phyloP scores from a whole-genome alignment of 768 basidiomycete species.

The Tricholoma matsutake region DNA sequence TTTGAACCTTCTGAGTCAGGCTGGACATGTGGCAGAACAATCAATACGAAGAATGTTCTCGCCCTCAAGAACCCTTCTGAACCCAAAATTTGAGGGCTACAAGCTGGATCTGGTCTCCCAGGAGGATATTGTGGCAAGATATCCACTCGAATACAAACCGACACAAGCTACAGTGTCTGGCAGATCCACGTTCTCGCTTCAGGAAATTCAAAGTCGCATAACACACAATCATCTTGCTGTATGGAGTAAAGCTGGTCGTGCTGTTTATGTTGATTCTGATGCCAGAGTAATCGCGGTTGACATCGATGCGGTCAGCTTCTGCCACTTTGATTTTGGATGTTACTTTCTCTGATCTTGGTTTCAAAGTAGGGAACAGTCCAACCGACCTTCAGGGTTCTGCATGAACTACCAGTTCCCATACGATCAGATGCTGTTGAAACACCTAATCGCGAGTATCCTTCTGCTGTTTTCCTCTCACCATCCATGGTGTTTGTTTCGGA shows the following conservation, averaged over 20 bases:
- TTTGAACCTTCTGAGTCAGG: too few species aligned
- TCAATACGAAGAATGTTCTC: conserved; percentile 28
- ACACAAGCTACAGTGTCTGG: conserved; percentile 63
- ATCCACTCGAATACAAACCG: conserved; percentile 50
- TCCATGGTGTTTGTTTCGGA: conserved; percentile 58
- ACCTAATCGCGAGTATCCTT: conserved; percentile 71
- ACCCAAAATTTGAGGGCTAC: conserved; percentile 86
- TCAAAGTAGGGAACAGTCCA: conserved; percentile 46
- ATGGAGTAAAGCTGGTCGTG: conserved; percentile 41
- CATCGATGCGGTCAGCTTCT: conserved; percentile 51
- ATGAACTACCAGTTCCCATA: conserved; percentile 57
- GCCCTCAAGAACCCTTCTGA: conserved; percentile 55
- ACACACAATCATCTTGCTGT: conserved; percentile 77
- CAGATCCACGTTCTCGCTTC: conserved; percentile 62
- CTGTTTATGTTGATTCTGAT: conserved; percentile 67
- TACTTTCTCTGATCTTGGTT: conserved; percentile 7
- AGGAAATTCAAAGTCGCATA: conserved; percentile 82
- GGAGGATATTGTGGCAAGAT: conserved; percentile 50
- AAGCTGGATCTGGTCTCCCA: conserved; percentile 62
- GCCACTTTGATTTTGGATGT: background rate
- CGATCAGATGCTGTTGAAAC: conserved; percentile 35
- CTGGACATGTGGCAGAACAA: too few species aligned
- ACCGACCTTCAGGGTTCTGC: conserved; percentile 55
- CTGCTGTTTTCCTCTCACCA: conserved; percentile 53
- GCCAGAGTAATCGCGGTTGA: conserved; percentile 59